Percentiles rank a stretch among this genome's conserved stretches.
These are phyloP conservation scores for Aspergillus diversus DNA, from an alignment of 495 filamentous ascomycete species.

Conservation along the genomic window DNA sequence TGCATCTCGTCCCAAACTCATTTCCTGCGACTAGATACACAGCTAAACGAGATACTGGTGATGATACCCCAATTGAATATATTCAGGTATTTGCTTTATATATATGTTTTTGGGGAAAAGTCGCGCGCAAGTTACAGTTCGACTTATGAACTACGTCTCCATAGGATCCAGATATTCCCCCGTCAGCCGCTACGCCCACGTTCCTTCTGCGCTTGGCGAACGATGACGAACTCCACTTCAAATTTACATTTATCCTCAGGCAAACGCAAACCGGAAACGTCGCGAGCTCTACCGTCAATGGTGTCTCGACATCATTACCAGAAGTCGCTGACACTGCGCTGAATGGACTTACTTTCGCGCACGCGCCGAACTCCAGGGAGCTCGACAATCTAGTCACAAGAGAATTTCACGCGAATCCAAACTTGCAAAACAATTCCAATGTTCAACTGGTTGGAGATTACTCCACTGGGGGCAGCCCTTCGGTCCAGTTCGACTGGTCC, in stretches of 20 bases:
- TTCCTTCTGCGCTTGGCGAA: slow-evolving; percentile 87
- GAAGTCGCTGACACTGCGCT: slow-evolving; percentile 70
- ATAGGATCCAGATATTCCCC: slow-evolving; percentile 78
- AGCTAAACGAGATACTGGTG: slow-evolving; percentile 73
- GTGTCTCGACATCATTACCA: slow-evolving; percentile 50
- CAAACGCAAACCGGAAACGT: slow-evolving; percentile 58
- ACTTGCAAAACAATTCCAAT: slow-evolving; percentile 95
- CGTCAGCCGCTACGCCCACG: slow-evolving; percentile 58
- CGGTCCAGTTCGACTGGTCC: slow-evolving; percentile 90
- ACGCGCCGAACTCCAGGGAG: slow-evolving; percentile 80
- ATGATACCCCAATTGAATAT: slow-evolving; percentile 81
- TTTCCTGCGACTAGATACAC: slow-evolving; percentile 82
- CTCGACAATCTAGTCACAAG: slow-evolving; percentile 91
- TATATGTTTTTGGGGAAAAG: background rate
- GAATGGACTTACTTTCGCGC: slow-evolving; percentile 89
- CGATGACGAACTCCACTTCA: slow-evolving; percentile 89
- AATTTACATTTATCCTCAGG: slow-evolving; percentile 87
- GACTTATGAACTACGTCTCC: slow-evolving; percentile 7
- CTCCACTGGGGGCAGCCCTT: slow-evolving; percentile 75
- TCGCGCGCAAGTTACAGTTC: background rate
- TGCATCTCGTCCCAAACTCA: slow-evolving; percentile 82
- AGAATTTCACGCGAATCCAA: slow-evolving; percentile 96
- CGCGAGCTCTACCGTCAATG: slow-evolving; percentile 50
- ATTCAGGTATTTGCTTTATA: slow-evolving; percentile 67
- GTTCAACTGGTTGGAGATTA: slow-evolving; percentile 91